Percentiles rank a stretch among this genome's conserved stretches.
These are phyloP conservation scores for Tremellales sp. DNA, from an alignment of 1,284 basidiomycete species.

Conservation along the genomic window DNA sequence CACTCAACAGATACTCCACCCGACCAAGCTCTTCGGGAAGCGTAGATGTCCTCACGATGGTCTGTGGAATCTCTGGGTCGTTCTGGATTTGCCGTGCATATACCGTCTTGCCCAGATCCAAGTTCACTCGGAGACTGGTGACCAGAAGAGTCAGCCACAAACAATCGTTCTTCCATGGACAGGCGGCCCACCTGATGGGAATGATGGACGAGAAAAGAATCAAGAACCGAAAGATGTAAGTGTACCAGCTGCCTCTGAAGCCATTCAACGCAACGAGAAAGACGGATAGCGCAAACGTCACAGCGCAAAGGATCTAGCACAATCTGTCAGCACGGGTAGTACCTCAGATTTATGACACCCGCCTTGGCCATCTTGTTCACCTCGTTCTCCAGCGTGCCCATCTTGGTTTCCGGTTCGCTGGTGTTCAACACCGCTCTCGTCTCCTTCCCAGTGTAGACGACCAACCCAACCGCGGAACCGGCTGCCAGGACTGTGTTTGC, in stretches of 20 bases:
- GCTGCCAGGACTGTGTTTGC: constrained; percentile 96
- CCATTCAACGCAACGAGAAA: constrained; percentile 93
- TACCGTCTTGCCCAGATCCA: constrained; percentile 99
- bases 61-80: constrained; percentile 86
- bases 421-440: constrained; percentile 99
- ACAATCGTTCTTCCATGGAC: not conserved
- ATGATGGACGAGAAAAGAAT: constrained; percentile 99
- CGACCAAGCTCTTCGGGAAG: constrained; percentile 94
- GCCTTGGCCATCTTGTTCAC: constrained; percentile 96
- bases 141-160: too few relatives aligned
- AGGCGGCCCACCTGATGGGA: constrained; percentile 76
- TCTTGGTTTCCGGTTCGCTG: constrained; percentile 91
- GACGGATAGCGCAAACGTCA: constrained; percentile 87
- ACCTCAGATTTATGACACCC: constrained; percentile 9
- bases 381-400: constrained; percentile 86
- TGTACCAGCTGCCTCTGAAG: constrained; percentile 92
- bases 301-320: constrained; percentile 79
- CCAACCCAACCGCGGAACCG: constrained; percentile 85
- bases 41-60: constrained; percentile 94
- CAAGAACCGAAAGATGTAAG: constrained; percentile 93
- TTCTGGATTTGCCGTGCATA: constrained; percentile 94
- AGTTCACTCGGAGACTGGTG: constrained; percentile 84
- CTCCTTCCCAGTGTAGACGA: constrained; percentile 91
- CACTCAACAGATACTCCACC: constrained; percentile 91
- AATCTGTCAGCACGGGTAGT: constrained; percentile 6